Evolutionary conservation across 306 rosid genomes (phyloP).

Genomic region (Calophaca sinica): DNA sequence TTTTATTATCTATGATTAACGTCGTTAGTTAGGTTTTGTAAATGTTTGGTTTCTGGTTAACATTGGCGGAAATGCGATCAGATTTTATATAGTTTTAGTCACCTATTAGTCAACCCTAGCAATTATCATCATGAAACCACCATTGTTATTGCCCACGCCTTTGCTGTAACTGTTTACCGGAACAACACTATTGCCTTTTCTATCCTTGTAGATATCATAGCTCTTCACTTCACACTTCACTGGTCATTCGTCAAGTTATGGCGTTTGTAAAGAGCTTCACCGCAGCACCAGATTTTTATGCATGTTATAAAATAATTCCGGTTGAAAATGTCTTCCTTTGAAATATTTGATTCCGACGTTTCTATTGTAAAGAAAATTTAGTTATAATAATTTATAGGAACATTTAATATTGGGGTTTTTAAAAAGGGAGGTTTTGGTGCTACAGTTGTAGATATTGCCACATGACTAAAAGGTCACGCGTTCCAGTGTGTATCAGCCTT

Average conservation of each 20-base stretch:
- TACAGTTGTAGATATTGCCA: not conserved
- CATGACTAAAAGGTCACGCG: too few relatives aligned
- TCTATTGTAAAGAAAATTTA: not conserved
- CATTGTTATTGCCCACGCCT: not conserved
- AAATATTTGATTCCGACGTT: not conserved
- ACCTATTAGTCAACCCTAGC: not conserved
- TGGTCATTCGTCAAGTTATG: not conserved
- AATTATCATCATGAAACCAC: not conserved
- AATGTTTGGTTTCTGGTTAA: constrained; percentile 16
- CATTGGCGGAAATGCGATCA: not conserved
- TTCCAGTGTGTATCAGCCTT: too few relatives aligned
- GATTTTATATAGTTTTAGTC: not conserved
- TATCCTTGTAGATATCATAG: not conserved
- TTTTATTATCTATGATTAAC: constrained; percentile 8
- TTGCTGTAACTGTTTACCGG: not conserved
- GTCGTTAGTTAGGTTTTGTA: constrained; percentile 22
- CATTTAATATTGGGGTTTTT: not conserved
- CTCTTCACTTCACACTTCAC: not conserved
- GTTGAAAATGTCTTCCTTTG: not conserved
- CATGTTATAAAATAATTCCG: not conserved
- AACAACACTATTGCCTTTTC: not conserved
- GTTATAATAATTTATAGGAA: not conserved
- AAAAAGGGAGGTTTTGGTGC: not conserved
- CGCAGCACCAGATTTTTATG: not conserved
- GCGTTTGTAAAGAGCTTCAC: constrained; percentile 17